Percentiles rank a stretch among this genome's conserved stretches.
Evolutionary conservation across 2,329 filamentous ascomycete genomes (phyloP).

Genomic region (Scolecobasidium constrictum): DNA sequence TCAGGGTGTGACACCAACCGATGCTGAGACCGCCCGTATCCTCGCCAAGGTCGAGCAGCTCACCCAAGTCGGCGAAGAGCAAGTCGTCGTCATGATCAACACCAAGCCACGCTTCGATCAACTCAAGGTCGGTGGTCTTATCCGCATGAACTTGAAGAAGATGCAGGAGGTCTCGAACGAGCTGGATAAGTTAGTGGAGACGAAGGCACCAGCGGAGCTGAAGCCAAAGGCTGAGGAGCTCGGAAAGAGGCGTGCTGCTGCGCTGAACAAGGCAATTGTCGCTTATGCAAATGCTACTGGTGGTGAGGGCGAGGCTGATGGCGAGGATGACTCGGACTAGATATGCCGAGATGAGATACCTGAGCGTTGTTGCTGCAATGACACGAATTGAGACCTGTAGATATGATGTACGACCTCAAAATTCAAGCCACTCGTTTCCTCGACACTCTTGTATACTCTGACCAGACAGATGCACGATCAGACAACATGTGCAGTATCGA

Average conservation of each 20-base stretch:
- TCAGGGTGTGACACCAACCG: slow-evolving; percentile 13
- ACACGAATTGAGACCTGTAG: too few species aligned
- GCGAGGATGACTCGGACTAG: slow-evolving; percentile 18
- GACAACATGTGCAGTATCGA: too few species aligned
- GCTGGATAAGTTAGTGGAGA: slow-evolving; percentile 13
- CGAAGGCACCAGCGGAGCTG: slow-evolving; percentile 14
- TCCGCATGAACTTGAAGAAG: slow-evolving; percentile 16
- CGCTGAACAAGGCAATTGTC: slow-evolving; percentile 14
- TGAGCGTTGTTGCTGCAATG: too few species aligned
- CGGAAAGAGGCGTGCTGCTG: slow-evolving; percentile 12
- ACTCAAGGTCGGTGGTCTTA: slow-evolving; percentile 13
- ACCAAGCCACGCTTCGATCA: slow-evolving; percentile 13
- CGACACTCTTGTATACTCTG: too few species aligned
- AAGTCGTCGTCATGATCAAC: slow-evolving; percentile 15
- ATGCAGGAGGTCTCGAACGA: slow-evolving; percentile 13
- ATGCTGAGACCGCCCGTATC: slow-evolving; percentile 15
- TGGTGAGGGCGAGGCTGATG: slow-evolving; percentile 16
- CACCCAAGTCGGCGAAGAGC: slow-evolving; percentile 16
- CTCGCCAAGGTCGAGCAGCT: slow-evolving; percentile 16
- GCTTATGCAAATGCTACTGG: slow-evolving; percentile 14
- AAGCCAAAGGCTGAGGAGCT: slow-evolving; percentile 14
- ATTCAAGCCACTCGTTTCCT: too few species aligned
- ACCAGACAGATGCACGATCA: too few species aligned
- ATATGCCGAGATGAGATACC: too few species aligned
- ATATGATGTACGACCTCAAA: too few species aligned